Conservation (phyloP, 2,329 filamentous ascomycete genomes). For the Talaromyces amestolkiae region DNA sequence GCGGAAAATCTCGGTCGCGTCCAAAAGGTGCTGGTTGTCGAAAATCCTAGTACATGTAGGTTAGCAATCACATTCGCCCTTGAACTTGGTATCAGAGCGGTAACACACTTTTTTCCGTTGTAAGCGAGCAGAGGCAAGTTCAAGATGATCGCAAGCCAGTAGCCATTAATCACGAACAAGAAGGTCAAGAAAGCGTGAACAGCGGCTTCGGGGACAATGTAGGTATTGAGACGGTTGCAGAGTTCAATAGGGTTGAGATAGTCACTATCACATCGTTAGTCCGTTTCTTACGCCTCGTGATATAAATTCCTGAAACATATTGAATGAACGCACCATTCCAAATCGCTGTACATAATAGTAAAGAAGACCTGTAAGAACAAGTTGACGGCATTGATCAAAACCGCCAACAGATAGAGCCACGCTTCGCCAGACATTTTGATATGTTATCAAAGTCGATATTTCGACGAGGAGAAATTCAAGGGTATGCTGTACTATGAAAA, state of each 20-base stretch:
- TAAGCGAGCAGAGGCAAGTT: conserved; percentile 89
- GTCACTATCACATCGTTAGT: conserved; percentile 60
- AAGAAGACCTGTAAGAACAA: conserved; percentile 99
- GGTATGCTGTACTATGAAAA: not conserved
- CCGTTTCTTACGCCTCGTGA: too few species aligned
- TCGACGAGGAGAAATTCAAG: not conserved
- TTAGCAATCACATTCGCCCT: not conserved
- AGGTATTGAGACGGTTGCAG: conserved; percentile 99
- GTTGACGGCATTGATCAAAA: conserved; percentile 99
- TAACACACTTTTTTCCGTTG: conserved; percentile 89
- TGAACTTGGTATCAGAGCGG: conserved; percentile 42
- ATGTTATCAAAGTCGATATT: not conserved
- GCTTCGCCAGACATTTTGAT: conserved; percentile 89
- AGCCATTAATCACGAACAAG: conserved; percentile 96
- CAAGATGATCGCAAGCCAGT: conserved; percentile 90
- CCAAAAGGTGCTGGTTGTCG: conserved; percentile 93
- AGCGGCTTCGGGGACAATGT: conserved; percentile 97
- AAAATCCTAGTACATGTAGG: conserved; percentile 66
- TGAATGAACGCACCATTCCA: conserved; percentile 76
- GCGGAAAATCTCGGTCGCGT: conserved; percentile 98
- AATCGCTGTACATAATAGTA: conserved; percentile 99
- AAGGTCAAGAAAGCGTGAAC: conserved; percentile 95
- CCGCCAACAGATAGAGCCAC: conserved; percentile 96
- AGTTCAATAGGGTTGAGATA: conserved; percentile 99
- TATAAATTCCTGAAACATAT: not conserved